phyloP scores from a whole-genome alignment of 495 filamentous ascomycete species.

The Symbiotaphrina buchneri region DNA sequence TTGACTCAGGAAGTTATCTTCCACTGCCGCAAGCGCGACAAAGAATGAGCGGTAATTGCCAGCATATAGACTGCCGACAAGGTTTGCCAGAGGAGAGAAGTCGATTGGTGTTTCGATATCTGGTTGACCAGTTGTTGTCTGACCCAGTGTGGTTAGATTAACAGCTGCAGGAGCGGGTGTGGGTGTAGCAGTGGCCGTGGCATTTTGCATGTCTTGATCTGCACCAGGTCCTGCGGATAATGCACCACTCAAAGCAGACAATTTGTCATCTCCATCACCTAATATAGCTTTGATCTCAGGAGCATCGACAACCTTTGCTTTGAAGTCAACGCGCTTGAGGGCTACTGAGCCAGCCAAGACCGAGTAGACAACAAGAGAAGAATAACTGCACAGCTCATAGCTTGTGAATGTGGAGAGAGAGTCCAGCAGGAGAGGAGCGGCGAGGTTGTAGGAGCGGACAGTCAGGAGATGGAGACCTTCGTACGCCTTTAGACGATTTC shows the following conservation, averaged over 20 bases:
- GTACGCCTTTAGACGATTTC: slow-evolving; percentile 96
- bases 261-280: slow-evolving; percentile 67
- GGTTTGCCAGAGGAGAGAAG: slow-evolving; percentile 56
- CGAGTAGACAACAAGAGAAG: slow-evolving; percentile 80
- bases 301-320: slow-evolving; percentile 92
- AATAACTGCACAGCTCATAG: slow-evolving; percentile 93
- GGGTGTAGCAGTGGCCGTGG: slow-evolving; percentile 20
- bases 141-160: slow-evolving; percentile 65
- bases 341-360: slow-evolving; percentile 87
- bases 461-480: slow-evolving; percentile 86
- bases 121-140: slow-evolving; percentile 40
- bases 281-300: slow-evolving; percentile 94
- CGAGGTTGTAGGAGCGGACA: slow-evolving; percentile 66
- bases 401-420: slow-evolving; percentile 96
- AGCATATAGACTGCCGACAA: slow-evolving; percentile 78
- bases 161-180: slow-evolving; percentile 38
- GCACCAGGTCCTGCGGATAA: slow-evolving; percentile 58
- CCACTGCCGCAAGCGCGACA: slow-evolving; percentile 67
- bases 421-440: slow-evolving; percentile 85
- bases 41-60: slow-evolving; percentile 91
- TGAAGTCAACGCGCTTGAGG: slow-evolving; percentile 93
- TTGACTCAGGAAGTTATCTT: slow-evolving; percentile 80
- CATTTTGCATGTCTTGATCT: slow-evolving; percentile 61
- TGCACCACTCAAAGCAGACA: slow-evolving; percentile 55
- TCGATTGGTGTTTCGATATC: slow-evolving; percentile 56